Evolutionary conservation across 2,329 filamentous ascomycete species (phyloP).

Genomic region (Epichloe amarillans): DNA sequence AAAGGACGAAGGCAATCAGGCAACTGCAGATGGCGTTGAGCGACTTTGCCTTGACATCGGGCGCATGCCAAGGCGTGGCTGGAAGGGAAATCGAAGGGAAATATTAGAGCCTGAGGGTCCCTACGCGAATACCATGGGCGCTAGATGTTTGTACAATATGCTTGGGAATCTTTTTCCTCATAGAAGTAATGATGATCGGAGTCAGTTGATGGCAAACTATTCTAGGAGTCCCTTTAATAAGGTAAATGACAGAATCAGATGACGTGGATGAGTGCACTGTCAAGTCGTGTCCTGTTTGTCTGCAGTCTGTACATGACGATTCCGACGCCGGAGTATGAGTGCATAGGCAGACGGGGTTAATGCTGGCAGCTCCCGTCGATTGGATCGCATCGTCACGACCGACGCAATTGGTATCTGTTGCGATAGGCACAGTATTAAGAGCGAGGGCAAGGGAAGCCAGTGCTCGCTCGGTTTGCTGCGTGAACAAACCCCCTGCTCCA

Average conservation of each 20-base stretch:
- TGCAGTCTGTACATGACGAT: neutral
- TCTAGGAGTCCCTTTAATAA: neutral
- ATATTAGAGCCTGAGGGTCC: conserved; percentile 8
- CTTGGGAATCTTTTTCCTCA: conserved; percentile 7
- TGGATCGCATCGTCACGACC: too few relatives aligned
- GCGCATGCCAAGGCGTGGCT: neutral
- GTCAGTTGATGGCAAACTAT: neutral
- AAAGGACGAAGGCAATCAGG: neutral
- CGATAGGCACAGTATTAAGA: too few relatives aligned
- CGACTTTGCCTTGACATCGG: neutral
- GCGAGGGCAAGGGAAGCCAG: too few relatives aligned
- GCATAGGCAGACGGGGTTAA: too few relatives aligned
- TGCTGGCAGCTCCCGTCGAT: too few relatives aligned
- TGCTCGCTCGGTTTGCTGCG: too few relatives aligned
- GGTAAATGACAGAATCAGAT: neutral
- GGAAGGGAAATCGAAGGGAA: neutral
- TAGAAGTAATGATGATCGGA: conserved; percentile 9
- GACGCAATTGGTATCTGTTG: too few relatives aligned
- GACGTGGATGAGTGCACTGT: neutral
- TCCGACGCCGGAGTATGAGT: neutral
- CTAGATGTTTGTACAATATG: conserved; percentile 13
- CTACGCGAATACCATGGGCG: conserved; percentile 10
- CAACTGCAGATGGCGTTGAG: neutral
- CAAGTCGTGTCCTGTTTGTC: too few relatives aligned
- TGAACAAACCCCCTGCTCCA: too few relatives aligned